Evolutionary conservation across 2,329 filamentous ascomycete species (phyloP).

Genomic region (Cryphonectria japonica): DNA sequence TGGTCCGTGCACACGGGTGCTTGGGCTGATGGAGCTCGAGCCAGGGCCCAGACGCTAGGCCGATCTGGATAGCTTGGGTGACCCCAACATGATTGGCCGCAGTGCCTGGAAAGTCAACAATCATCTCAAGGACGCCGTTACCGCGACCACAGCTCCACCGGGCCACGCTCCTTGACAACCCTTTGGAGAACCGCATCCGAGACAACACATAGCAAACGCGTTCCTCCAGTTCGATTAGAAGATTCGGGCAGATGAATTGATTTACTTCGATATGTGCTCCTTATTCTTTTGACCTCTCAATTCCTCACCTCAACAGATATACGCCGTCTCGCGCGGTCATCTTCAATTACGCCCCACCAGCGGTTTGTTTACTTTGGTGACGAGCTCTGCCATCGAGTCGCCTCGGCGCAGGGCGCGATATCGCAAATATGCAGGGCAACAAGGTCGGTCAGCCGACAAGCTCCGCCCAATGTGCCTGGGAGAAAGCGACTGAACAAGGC

Average conservation of each 20-base stretch:
- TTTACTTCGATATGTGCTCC: background rate
- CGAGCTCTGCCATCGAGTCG: conserved; percentile 1
- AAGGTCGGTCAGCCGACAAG: background rate
- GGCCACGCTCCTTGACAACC: background rate
- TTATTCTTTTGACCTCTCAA: background rate
- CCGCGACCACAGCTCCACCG: conserved; percentile 17
- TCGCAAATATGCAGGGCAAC: conserved; percentile 9
- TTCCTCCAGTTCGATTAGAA: background rate
- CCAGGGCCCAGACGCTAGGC: background rate
- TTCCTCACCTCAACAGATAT: background rate
- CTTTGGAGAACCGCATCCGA: background rate
- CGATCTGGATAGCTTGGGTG: background rate
- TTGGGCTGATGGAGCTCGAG: background rate
- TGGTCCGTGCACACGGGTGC: conserved; percentile 19
- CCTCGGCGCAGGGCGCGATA: conserved; percentile 11
- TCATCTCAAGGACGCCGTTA: conserved; percentile 11
- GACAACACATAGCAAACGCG: background rate
- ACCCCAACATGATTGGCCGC: conserved; percentile 25
- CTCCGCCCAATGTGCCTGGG: conserved; percentile 8
- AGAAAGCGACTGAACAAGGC: background rate
- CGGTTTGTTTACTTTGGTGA: conserved; percentile 20
- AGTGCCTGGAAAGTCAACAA: conserved; percentile 29
- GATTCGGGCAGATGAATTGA: background rate
- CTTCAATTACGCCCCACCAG: conserved; percentile 1
- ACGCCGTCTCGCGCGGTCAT: background rate